phyloP scores from a whole-genome alignment of 2,329 filamentous ascomycete genomes.

The Trichoderma sp. region DNA sequence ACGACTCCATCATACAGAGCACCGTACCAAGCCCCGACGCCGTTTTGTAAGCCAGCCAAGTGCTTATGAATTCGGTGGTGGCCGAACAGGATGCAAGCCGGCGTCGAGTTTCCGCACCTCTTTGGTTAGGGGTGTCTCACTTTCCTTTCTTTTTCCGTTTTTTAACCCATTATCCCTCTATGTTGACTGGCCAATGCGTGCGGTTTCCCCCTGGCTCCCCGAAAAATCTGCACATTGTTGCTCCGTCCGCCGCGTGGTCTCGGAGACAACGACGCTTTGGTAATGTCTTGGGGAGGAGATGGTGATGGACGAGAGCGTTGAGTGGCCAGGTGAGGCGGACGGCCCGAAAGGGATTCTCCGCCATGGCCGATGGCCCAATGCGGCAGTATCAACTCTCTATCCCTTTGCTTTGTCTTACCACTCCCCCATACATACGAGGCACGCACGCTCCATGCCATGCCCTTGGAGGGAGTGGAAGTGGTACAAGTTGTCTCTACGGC shows the following conservation, averaged over 20 bases:
- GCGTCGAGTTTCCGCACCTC: not conserved
- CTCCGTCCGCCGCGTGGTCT: conserved; percentile 12
- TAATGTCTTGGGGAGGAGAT: not conserved
- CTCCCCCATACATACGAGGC: not conserved
- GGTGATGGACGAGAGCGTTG: not conserved
- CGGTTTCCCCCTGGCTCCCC: not conserved
- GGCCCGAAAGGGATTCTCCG: conserved; percentile 21
- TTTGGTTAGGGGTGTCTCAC: not conserved
- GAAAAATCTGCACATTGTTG: conserved; percentile 15
- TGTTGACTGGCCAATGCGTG: not conserved
- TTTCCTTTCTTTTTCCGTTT: not conserved
- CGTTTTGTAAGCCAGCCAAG: not conserved
- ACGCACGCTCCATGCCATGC: not conserved
- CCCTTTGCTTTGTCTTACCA: not conserved
- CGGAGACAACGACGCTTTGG: conserved; percentile 11
- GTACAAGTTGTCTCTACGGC: not conserved
- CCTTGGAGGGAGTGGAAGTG: not conserved
- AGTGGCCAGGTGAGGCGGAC: conserved; percentile 15
- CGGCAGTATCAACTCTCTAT: not conserved
- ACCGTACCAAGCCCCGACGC: not conserved
- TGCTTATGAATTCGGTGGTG: not conserved
- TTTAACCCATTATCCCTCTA: not conserved
- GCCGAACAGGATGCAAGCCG: not conserved
- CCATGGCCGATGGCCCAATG: conserved; percentile 6
- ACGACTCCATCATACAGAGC: not conserved